Evolutionary conservation across 495 filamentous ascomycete genomes (phyloP).

Genomic region (Clavariopsis aquatica): DNA sequence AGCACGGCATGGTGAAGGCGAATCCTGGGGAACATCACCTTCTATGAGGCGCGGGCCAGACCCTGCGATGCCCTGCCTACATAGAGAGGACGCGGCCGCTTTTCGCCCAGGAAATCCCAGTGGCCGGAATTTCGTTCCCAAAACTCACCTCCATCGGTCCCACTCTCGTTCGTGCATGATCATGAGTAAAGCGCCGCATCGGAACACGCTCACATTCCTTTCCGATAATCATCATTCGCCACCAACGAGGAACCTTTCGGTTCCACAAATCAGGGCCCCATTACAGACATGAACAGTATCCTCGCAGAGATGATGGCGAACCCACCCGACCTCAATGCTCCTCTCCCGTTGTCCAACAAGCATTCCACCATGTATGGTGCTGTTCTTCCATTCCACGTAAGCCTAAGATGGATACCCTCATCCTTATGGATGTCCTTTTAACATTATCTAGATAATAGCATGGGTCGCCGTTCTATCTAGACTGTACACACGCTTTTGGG

Average conservation of each 20-base stretch:
- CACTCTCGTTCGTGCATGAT: neutral
- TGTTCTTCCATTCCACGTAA: slow-evolving; percentile 14
- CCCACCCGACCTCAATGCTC: slow-evolving; percentile 13
- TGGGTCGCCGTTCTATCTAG: slow-evolving; percentile 6
- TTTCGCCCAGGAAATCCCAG: neutral
- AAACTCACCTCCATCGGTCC: neutral
- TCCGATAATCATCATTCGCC: neutral
- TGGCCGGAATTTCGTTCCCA: neutral
- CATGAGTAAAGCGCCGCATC: neutral
- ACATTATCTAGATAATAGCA: neutral
- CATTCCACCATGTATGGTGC: slow-evolving; percentile 9
- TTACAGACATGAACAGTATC: neutral
- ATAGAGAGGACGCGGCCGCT: neutral
- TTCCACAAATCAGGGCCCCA: neutral
- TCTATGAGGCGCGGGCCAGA: neutral
- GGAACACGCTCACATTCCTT: neutral
- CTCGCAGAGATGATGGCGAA: slow-evolving; percentile 15
- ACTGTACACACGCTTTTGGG: slow-evolving; percentile 15
- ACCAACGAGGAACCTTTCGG: neutral
- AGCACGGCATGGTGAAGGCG: neutral
- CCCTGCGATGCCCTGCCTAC: neutral
- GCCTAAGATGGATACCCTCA: neutral
- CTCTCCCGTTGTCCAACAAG: slow-evolving; percentile 10
- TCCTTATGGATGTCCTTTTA: neutral
- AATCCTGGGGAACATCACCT: neutral